Percentiles rank a stretch among this genome's conserved stretches.
These are phyloP conservation scores for Xylaria arbuscula DNA, from an alignment of 2,329 filamentous ascomycete genomes.

Conservation along the genomic window DNA sequence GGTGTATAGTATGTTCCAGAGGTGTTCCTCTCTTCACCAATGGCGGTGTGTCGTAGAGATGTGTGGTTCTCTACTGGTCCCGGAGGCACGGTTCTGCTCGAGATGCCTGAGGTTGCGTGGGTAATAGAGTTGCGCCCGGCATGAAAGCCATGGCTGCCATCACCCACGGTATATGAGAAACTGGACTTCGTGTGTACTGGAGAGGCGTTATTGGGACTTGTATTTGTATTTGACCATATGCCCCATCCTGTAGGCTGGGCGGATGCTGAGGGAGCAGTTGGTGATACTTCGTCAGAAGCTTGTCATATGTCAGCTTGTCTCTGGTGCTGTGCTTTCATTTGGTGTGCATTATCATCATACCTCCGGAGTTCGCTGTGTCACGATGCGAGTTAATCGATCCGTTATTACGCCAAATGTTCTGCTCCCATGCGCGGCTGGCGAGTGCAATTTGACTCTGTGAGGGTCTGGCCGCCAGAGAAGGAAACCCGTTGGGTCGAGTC, in stretches of 20 bases:
- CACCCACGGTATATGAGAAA: slow-evolving; percentile 59
- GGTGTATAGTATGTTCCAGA: slow-evolving; percentile 37
- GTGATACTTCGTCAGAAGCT: slow-evolving; percentile 54
- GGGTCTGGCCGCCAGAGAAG: slow-evolving; percentile 52
- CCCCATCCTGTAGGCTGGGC: slow-evolving; percentile 74
- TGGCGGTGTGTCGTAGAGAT: slow-evolving; percentile 53
- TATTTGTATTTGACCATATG: slow-evolving; percentile 67
- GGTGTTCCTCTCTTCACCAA: slow-evolving; percentile 41
- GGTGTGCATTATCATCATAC: slow-evolving; percentile 52
- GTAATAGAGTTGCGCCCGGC: slow-evolving; percentile 59
- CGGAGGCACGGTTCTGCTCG: slow-evolving; percentile 52
- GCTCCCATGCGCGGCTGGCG: slow-evolving; percentile 52
- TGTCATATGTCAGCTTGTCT: slow-evolving; percentile 43
- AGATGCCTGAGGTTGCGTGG: slow-evolving; percentile 51
- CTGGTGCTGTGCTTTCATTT: neutral
- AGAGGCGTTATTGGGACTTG: slow-evolving; percentile 62
- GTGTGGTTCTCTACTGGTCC: slow-evolving; percentile 59
- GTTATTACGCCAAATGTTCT: slow-evolving; percentile 64
- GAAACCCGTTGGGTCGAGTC: slow-evolving; percentile 50
- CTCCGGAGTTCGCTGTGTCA: slow-evolving; percentile 60
- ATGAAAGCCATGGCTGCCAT: slow-evolving; percentile 60
- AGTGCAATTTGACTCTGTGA: slow-evolving; percentile 57
- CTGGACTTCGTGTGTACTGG: slow-evolving; percentile 66
- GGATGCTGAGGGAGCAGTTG: slow-evolving; percentile 72
- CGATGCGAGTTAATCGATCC: slow-evolving; percentile 59